Percentiles rank a stretch among this genome's conserved stretches.
Conservation (phyloP, 2,329 filamentous ascomycete species). For the Cercospora citrullina region DNA sequence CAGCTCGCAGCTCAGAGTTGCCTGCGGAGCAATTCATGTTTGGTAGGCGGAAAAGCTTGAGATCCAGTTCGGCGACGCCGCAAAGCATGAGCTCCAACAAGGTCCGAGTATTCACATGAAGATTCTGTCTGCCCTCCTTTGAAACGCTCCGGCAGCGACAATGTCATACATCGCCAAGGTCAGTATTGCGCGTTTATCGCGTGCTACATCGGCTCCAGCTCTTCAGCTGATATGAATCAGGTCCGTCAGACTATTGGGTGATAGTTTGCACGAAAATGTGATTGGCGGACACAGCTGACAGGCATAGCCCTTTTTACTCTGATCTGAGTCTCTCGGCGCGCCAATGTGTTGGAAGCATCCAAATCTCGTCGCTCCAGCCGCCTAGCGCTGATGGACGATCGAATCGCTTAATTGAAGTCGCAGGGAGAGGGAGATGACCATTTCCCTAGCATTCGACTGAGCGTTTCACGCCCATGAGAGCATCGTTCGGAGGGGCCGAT, state of each 20-base stretch:
- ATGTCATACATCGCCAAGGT: not conserved
- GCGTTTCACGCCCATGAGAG: not conserved
- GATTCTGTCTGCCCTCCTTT: not conserved
- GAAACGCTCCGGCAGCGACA: not conserved
- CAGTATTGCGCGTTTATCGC: not conserved
- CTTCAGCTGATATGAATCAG: conserved; percentile 6
- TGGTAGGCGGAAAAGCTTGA: conserved; percentile 10
- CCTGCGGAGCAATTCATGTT: not conserved
- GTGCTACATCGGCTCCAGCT: conserved; percentile 7
- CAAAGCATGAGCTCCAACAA: not conserved
- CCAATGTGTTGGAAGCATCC: not conserved
- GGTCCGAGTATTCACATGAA: not conserved
- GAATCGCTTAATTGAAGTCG: not conserved
- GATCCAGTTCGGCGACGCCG: conserved; percentile 3
- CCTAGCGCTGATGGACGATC: not conserved
- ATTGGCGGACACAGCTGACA: not conserved
- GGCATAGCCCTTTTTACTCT: not conserved
- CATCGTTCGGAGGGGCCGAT: not conserved
- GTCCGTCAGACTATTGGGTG: not conserved
- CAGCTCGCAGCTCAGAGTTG: conserved; percentile 12
- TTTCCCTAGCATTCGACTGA: not conserved
- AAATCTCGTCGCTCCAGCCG: not conserved
- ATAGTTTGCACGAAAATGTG: not conserved
- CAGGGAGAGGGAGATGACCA: not conserved
- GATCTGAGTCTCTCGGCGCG: not conserved